phyloP scores from a whole-genome alignment of 192 early-diverging fungal species.

The Mortierella alpina region DNA sequence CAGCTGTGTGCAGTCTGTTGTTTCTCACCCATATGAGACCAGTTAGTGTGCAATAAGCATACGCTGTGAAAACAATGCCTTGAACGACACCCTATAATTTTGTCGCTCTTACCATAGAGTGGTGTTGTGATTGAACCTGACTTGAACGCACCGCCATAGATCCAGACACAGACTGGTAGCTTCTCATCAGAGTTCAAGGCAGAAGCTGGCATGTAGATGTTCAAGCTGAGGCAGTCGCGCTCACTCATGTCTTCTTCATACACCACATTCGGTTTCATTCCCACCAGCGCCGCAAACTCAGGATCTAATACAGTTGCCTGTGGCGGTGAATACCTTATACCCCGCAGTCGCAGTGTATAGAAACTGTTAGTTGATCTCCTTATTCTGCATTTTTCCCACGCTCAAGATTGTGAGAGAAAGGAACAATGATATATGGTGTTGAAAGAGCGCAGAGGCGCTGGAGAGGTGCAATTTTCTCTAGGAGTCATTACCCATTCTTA shows the following conservation, averaged over 20 bases:
- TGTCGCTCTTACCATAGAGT: slow-evolving; percentile 7
- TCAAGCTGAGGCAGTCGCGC: slow-evolving; percentile 7
- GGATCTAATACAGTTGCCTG: slow-evolving; percentile 1
- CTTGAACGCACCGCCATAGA: slow-evolving; percentile 11
- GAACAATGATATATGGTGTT: no score
- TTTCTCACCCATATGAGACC: no score
- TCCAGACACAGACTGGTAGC: slow-evolving; percentile 20
- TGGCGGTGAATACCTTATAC: slow-evolving; percentile 3
- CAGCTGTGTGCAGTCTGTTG: slow-evolving; percentile 1
- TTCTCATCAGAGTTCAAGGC: background rate
- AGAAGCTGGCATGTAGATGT: slow-evolving; percentile 17
- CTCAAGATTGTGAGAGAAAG: no score
- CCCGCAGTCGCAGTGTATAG: no score
- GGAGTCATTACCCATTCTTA: slow-evolving; percentile 6
- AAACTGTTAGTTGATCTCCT: background rate
- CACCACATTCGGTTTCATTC: background rate
- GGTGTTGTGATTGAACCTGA: background rate
- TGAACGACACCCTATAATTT: background rate
- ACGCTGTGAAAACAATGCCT: background rate
- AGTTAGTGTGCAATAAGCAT: background rate
- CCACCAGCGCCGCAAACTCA: background rate
- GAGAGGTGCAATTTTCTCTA: background rate
- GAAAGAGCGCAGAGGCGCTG: background rate
- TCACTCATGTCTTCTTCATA: slow-evolving; percentile 9
- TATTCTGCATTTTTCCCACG: no score